Evolutionary conservation across 2,329 filamentous ascomycete genomes (phyloP), one percentile per base, ranked within the genome.

Genomic region (Zasmidium cellare): DNA sequence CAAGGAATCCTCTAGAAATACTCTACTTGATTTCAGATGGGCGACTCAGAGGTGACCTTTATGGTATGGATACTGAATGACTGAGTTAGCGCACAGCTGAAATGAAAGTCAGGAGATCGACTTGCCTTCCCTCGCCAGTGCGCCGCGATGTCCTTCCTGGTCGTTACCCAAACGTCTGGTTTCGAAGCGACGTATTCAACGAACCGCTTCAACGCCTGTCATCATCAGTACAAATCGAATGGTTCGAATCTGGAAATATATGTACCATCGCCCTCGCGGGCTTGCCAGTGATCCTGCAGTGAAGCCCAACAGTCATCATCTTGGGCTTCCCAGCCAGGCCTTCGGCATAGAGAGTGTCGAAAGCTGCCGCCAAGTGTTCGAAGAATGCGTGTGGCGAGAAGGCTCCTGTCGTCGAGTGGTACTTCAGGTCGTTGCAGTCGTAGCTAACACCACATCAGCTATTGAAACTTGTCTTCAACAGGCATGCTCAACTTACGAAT

Each of bases 271-370:
- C 35, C 16, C 35, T 41, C 35, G 78, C 81, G 1, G 81, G 80
- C 46, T 80, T 76, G 1, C 82, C 82, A 35, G 80, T 77, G 54
- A 82, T 80, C 6, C 81, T 75, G 60, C 79, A 82, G 65, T 84
- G 81, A 23, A 84, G 66, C 1, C 78, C 80, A 22, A 84, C 76
- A 0, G 82, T 84, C 82, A 84, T 84, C 82, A 83, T 83, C 70
- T 82, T 82, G 3, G 80, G 80, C 61, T 68, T 69, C 1, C 80
- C 80, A 11, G 74, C 73, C 52, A 74, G 67, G 0, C 80, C 81
- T 60, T 83, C 81, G 25, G 79, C 79, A 57, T 83, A 82, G 28
- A 84, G 65, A 18, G 81, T 77, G 63, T 84, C 81, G 53, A 84
- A 84, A 0, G 81, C 78, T 19, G 77, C 77, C 69, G 80, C 80